Evolutionary conservation across 1,284 basidiomycete species (phyloP).

Genomic region (Golubevia sp.): DNA sequence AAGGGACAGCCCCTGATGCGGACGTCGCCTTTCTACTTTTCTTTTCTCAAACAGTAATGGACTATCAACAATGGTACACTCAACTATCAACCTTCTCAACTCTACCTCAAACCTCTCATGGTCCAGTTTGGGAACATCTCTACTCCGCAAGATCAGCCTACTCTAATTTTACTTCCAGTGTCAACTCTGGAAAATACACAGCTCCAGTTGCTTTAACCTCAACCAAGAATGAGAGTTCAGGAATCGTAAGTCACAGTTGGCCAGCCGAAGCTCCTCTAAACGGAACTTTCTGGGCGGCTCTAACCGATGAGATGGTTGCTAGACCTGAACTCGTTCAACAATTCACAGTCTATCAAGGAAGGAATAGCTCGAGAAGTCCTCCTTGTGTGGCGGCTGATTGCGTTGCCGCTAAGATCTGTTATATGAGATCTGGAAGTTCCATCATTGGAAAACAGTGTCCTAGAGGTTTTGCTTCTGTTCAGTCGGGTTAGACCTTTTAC

Average conservation of each 20-base stretch:
- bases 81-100: conserved; percentile 69
- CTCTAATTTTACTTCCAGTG: conserved; percentile 64
- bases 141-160: conserved; percentile 76
- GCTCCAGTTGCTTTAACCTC: conserved; percentile 5
- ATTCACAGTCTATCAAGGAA: conserved; percentile 76
- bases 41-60: not conserved
- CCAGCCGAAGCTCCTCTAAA: conserved; percentile 73
- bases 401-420: conserved; percentile 74
- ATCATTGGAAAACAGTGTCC: conserved; percentile 70
- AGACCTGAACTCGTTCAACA: conserved; percentile 70
- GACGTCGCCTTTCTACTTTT: not conserved
- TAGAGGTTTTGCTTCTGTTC: conserved; percentile 72
- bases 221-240: not conserved
- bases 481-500: too few species aligned
- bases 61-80: conserved; percentile 67
- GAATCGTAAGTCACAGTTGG: conserved; percentile 64
- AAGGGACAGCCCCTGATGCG: too few species aligned
- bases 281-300: conserved; percentile 80
- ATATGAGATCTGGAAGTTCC: conserved; percentile 73
- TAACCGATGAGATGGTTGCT: conserved; percentile 74
- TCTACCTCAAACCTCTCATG: conserved; percentile 69
- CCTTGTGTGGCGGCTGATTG: conserved; percentile 70
- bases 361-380: conserved; percentile 68
- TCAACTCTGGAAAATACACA: conserved; percentile 7
- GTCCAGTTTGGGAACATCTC: conserved; percentile 73